Conservation (phyloP, 176 grass and related monocot genomes). For the Pontederia crassipes region DNA sequence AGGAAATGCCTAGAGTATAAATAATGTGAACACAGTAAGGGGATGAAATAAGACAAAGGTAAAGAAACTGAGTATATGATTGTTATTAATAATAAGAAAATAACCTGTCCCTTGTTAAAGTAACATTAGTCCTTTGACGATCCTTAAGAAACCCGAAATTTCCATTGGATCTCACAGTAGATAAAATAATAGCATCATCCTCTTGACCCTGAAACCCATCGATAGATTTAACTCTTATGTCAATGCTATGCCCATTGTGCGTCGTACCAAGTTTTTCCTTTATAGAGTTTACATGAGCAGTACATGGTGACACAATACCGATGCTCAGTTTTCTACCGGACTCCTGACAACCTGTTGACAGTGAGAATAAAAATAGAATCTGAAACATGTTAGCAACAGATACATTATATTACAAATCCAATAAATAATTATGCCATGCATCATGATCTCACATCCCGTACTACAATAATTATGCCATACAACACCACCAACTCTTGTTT, state of each 20-base stretch:
- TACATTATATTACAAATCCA: too few relatives aligned
- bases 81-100: neutral
- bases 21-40: neutral
- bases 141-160: slow-evolving; percentile 56
- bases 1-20: slow-evolving; percentile 58
- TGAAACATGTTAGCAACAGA: neutral
- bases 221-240: slow-evolving; percentile 53
- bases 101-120: slow-evolving; percentile 81
- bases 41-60: too few relatives aligned
- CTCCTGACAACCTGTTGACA: slow-evolving; percentile 32
- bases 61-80: too few relatives aligned
- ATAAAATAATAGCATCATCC: slow-evolving; percentile 76
- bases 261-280: slow-evolving; percentile 37
- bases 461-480: too few relatives aligned
- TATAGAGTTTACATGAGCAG: slow-evolving; percentile 49
- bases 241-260: slow-evolving; percentile 34
- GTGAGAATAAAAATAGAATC: neutral
- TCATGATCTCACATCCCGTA: too few relatives aligned
- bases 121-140: slow-evolving; percentile 64
- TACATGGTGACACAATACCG: slow-evolving; percentile 66
- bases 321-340: slow-evolving; percentile 31
- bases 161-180: slow-evolving; percentile 58
- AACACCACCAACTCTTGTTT: too few relatives aligned
- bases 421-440: too few relatives aligned
- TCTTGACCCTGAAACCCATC: slow-evolving; percentile 85